Evolutionary conservation across 2,329 filamentous ascomycete species (phyloP).

Genomic region (Penicillium sp.): DNA sequence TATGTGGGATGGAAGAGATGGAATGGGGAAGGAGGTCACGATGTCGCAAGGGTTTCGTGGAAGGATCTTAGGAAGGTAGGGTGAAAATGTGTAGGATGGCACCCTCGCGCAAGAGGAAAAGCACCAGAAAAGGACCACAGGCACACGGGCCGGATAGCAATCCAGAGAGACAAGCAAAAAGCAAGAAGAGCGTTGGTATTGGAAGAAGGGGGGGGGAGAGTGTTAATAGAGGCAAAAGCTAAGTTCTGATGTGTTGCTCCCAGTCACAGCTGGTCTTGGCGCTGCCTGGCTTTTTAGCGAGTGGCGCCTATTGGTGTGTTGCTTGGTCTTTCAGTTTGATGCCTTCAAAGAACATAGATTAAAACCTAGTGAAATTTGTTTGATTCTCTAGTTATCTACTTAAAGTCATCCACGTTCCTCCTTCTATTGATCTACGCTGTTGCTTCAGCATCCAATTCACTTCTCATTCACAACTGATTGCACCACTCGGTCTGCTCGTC

Average conservation of each 20-base stretch:
- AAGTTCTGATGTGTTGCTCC: slow-evolving; percentile 29
- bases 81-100: slow-evolving; percentile 34
- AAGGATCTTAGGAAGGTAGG: slow-evolving; percentile 22
- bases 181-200: slow-evolving; percentile 17
- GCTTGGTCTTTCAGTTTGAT: not conserved
- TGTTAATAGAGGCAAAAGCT: slow-evolving; percentile 29
- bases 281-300: slow-evolving; percentile 32
- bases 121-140: slow-evolving; percentile 34
- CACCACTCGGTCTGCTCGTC: slow-evolving; percentile 21
- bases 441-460: not conserved
- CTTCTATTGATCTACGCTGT: not conserved
- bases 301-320: slow-evolving; percentile 27
- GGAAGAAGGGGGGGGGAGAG: slow-evolving; percentile 21
- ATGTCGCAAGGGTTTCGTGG: slow-evolving; percentile 25
- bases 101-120: slow-evolving; percentile 40
- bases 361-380: not conserved
- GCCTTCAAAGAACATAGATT: not conserved
- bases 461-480: not conserved
- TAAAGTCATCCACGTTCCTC: not conserved
- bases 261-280: slow-evolving; percentile 26
- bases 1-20: slow-evolving; percentile 29
- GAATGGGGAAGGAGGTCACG: slow-evolving; percentile 26
- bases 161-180: slow-evolving; percentile 18
- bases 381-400: not conserved
- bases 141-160: slow-evolving; percentile 31